Evolutionary conservation across 208 protist genomes (phyloP).

Genomic region (Trypanosoma mega): DNA sequence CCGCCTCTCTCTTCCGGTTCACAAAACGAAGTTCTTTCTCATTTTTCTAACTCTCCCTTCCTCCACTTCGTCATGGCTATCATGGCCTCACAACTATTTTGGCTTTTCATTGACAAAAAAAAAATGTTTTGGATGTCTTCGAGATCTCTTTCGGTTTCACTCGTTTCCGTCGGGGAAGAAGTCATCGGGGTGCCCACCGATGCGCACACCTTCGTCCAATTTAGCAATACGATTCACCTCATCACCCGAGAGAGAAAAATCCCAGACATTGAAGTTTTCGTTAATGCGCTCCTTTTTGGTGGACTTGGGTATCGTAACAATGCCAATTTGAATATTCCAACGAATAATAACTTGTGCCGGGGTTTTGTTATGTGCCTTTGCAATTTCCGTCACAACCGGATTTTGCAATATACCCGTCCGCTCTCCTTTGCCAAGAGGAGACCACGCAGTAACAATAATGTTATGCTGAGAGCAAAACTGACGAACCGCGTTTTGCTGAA

Average conservation of each 20-base stretch:
- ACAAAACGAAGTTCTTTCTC: too few relatives aligned
- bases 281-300: constrained; percentile 67
- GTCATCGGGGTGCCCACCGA: constrained; percentile 38
- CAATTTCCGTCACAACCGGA: constrained; percentile 40
- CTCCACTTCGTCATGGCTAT: not conserved
- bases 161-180: constrained; percentile 38
- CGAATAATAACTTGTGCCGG: constrained; percentile 76
- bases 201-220: constrained; percentile 45
- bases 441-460: constrained; percentile 85
- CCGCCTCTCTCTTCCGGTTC: too few relatives aligned
- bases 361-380: constrained; percentile 50
- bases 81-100: too few relatives aligned
- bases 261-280: constrained; percentile 88
- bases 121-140: too few relatives aligned
- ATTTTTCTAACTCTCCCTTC: too few relatives aligned
- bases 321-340: constrained; percentile 66
- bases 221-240: constrained; percentile 64
- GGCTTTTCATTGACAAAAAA: too few relatives aligned
- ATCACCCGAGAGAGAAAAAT: constrained; percentile 77
- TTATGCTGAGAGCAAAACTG: constrained; percentile 61
- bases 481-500: constrained; percentile 59
- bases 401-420: constrained; percentile 29
- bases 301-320: constrained; percentile 88
- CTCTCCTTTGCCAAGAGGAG: constrained; percentile 67
- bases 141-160: not conserved